A percentile compares a stretch with the other conserved stretches of the same genome.
Evolutionary conservation across 2,329 filamentous ascomycete genomes (phyloP).

Genomic region (Ophiostoma fasciatum): DNA sequence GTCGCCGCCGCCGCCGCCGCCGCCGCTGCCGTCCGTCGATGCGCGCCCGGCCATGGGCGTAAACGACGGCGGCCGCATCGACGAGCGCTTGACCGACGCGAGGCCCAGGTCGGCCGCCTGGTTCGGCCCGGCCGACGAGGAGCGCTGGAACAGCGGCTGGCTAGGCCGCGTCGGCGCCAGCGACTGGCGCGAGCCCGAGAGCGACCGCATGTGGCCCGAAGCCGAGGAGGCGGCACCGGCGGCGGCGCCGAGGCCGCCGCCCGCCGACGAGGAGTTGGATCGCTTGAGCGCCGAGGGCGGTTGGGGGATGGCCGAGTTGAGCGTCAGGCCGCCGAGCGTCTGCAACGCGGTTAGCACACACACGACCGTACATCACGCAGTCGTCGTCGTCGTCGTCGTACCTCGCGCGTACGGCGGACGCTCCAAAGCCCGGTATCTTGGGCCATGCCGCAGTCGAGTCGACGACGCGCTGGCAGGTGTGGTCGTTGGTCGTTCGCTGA

Average conservation of each 20-base stretch:
- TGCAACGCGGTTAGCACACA: slow-evolving; percentile 22
- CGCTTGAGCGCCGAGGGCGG: slow-evolving; percentile 90
- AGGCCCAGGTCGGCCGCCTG: slow-evolving; percentile 53
- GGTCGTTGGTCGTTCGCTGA: not conserved
- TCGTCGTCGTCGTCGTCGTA: no score
- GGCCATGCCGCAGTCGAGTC: slow-evolving; percentile 45
- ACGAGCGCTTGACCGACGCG: slow-evolving; percentile 73
- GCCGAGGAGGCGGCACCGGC: slow-evolving; percentile 40
- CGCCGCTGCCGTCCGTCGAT: slow-evolving; percentile 25
- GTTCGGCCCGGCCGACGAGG: slow-evolving; percentile 62
- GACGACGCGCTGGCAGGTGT: not conserved
- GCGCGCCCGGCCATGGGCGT: slow-evolving; percentile 36
- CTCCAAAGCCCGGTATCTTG: slow-evolving; percentile 82
- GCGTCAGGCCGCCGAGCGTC: slow-evolving; percentile 76
- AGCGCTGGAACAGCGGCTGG: slow-evolving; percentile 75
- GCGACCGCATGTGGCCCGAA: slow-evolving; percentile 61
- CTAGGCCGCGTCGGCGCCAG: slow-evolving; percentile 71
- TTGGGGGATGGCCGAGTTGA: slow-evolving; percentile 75
- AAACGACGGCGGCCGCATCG: slow-evolving; percentile 59
- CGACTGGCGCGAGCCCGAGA: slow-evolving; percentile 72
- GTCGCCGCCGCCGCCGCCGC: slow-evolving; percentile 23
- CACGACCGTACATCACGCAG: not conserved
- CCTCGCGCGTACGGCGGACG: slow-evolving; percentile 81
- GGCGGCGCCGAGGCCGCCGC: slow-evolving; percentile 37
- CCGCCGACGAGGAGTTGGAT: slow-evolving; percentile 60